phyloP scores from a whole-genome alignment of 371 early-diverging fungal species.

The Apophysomyces elegans region DNA sequence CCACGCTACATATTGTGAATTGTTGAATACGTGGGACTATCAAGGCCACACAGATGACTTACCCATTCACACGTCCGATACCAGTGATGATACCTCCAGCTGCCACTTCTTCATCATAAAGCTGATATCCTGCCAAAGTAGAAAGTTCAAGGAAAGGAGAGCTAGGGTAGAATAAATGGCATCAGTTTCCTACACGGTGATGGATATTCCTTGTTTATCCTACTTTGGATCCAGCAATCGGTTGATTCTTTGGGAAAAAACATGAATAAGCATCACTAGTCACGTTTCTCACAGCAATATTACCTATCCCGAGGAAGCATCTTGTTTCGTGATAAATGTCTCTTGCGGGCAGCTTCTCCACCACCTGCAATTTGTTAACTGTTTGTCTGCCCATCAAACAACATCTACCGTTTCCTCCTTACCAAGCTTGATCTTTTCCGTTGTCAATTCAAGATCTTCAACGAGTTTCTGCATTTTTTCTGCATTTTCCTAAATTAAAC shows the following conservation, averaged over 20 bases:
- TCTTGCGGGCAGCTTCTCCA: constrained; percentile 84
- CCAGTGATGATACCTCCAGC: constrained; percentile 97
- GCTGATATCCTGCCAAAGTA: constrained; percentile 89
- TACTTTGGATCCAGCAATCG: constrained; percentile 87
- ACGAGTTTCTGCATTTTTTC: constrained; percentile 78
- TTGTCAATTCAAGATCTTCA: constrained; percentile 72
- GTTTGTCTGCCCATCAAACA: neutral
- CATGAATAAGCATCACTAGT: constrained; percentile 1
- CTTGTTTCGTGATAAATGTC: constrained; percentile 90
- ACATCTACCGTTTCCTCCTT: constrained; percentile 17
- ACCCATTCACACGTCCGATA: constrained; percentile 94
- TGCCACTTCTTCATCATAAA: constrained; percentile 90
- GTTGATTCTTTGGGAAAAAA: constrained; percentile 63
- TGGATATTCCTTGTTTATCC: constrained; percentile 10
- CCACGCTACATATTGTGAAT: constrained; percentile 56
- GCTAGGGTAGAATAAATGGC: constrained; percentile 31
- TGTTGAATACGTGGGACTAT: neutral
- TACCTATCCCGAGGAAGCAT: constrained; percentile 94
- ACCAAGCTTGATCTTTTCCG: constrained; percentile 81
- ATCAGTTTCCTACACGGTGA: constrained; percentile 5
- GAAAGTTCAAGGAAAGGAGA: constrained; percentile 96
- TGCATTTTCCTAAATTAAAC: constrained; percentile 76
- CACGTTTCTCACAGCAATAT: constrained; percentile 2
- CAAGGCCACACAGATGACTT: constrained; percentile 17
- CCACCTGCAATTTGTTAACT: constrained; percentile 71